Base-by-base conservation (phyloP, 2,329 filamentous ascomycete species). In the Chaetomium globosum region DNA sequence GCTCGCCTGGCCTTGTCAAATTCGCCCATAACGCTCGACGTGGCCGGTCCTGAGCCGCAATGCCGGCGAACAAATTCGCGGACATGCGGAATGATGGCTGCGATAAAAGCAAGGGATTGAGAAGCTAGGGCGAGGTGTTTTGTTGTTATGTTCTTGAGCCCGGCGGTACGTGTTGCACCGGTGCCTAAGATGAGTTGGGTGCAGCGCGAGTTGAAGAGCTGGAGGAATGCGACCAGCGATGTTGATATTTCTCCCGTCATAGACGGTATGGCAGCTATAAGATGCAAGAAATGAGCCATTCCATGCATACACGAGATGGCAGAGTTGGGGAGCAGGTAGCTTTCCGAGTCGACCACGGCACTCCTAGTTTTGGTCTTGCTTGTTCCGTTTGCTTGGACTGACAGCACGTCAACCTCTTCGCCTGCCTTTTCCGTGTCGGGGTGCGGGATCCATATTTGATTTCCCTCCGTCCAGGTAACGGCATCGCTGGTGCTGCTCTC, bases 161-260 rank as follows among this genome's bases (percentile, higher is more conserved):
- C 94, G 1, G 93, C 95, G 28, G 90, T 93, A 43, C 87, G 84
- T 5, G 92, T 97, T 4, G 95, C 95, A 4, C 95, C 95, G 1
- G 95, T 95, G 1, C 95, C 95, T 7, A 99, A 87, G 69, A 99
- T 97, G 65, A 99, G 85, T 75, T 99, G 95, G n/a, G 91, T 96
- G 65, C 93, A 93, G 23, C 95, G 89, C 2, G 93, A 97, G 77
- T 99, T 97, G 83, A 98, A 99, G 4, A 96, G 83, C 70, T 95
- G 91, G 16, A 98, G 83, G 74, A 96, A 96, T 26, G 95, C 89
- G 51, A 97, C 82, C 12, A 99, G 84, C 0, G 88, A 89, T 2
- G 85, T 81, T 0, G 92, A 90, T 61, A 97, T 89, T 65, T 97
- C 93, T 2, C 88, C 83, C 1, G 92, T 91, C 87, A 97, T 93